Percentiles rank a stretch among this genome's conserved stretches.
phyloP scores from a whole-genome alignment of 352 stramenopile species.

The Elongisporangium undulatum region DNA sequence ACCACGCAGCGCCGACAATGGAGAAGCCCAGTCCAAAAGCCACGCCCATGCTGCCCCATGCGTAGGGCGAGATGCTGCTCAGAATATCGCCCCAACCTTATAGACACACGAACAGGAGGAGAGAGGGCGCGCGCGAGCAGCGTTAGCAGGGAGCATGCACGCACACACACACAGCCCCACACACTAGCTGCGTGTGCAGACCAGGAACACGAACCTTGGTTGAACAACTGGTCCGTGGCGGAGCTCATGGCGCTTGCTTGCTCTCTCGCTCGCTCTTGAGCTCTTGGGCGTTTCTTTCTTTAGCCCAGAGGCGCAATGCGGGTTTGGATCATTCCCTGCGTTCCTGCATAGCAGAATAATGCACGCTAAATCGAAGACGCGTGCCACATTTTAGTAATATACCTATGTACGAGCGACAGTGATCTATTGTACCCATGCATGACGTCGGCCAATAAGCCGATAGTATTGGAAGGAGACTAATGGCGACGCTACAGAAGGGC shows the following conservation, averaged over 20 bases:
- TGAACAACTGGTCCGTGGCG: conserved; percentile 81
- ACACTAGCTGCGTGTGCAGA: not conserved
- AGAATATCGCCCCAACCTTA: conserved; percentile 93
- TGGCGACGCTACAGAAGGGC: conserved; percentile 25
- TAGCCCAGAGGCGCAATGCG: conserved; percentile 11
- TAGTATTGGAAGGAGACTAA: conserved; percentile 1
- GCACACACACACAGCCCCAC: not conserved
- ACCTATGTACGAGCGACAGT: not conserved
- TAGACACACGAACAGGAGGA: not conserved
- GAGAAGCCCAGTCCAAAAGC: conserved; percentile 95
- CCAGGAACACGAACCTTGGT: conserved; percentile 50
- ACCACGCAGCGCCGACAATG: conserved; percentile 96
- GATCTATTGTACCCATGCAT: not conserved
- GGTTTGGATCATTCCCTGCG: conserved; percentile 20
- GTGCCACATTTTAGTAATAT: not conserved
- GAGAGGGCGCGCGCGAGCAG: not conserved
- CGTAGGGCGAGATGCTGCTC: conserved; percentile 98
- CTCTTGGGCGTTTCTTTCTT: conserved; percentile 7
- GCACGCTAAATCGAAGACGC: not conserved
- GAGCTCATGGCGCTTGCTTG: conserved; percentile 55
- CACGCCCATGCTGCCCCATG: conserved; percentile 97
- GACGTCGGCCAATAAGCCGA: not conserved
- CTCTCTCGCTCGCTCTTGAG: conserved; percentile 7
- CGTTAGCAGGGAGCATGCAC: not conserved
- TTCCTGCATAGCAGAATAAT: conserved; percentile 14